Percentiles rank a stretch among this genome's conserved stretches.
Evolutionary conservation across 257 asterid genomes (phyloP).

Genomic region (Fraxinus anomala): DNA sequence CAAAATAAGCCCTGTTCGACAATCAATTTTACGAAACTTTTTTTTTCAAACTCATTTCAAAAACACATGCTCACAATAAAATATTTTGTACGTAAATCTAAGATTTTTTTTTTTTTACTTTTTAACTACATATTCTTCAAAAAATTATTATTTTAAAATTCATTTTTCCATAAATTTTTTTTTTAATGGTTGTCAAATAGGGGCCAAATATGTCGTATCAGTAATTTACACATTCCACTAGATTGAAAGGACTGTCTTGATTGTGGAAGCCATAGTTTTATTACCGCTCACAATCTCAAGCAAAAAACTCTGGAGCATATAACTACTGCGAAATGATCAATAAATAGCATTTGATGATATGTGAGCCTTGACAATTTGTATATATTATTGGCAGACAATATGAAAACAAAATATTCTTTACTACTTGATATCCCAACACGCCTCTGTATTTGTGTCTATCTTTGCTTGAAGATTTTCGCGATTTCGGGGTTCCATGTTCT

Average conservation of each 20-base stretch:
- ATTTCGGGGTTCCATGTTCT: constrained; percentile 62
- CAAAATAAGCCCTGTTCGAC: background rate
- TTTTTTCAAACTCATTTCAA: too few species aligned
- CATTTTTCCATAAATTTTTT: too few species aligned
- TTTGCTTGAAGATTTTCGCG: constrained; percentile 58
- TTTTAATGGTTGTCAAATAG: too few species aligned
- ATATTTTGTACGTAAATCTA: too few species aligned
- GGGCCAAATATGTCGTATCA: background rate
- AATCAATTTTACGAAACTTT: too few species aligned
- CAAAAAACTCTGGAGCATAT: constrained; percentile 66
- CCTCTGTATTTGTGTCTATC: constrained; percentile 53
- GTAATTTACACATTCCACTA: constrained; percentile 56
- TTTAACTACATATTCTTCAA: too few species aligned
- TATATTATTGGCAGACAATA: background rate
- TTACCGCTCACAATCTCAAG: constrained; percentile 62
- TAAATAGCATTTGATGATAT: background rate
- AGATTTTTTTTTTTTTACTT: too few species aligned
- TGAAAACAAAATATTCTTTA: background rate
- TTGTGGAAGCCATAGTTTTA: constrained; percentile 39
- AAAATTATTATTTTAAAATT: too few species aligned
- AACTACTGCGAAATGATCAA: constrained; percentile 42
- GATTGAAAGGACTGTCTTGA: constrained; percentile 46
- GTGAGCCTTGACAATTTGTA: background rate
- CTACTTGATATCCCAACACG: constrained; percentile 61
- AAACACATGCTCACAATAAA: too few species aligned